Evolutionary conservation across 352 stramenopile genomes (phyloP).

Genomic region (Phytophthora nicotianae): DNA sequence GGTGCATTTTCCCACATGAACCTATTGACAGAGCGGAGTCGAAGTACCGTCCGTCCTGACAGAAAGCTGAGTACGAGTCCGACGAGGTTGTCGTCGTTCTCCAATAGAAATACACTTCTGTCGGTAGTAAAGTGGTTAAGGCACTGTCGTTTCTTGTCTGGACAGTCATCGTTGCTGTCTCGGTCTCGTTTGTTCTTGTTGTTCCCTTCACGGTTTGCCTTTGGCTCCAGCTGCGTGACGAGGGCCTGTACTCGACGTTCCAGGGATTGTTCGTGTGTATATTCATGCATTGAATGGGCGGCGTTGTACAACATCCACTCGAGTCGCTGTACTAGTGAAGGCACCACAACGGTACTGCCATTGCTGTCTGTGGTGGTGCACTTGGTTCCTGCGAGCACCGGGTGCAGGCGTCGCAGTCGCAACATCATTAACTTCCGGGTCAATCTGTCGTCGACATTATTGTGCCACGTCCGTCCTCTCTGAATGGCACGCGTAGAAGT

Average conservation of each 20-base stretch:
- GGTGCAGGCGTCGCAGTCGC: slow-evolving; percentile 31
- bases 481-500: slow-evolving; percentile 7
- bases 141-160: slow-evolving; percentile 20
- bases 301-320: slow-evolving; percentile 80
- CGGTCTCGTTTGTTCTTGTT: slow-evolving; percentile 18
- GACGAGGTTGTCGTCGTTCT: slow-evolving; percentile 54
- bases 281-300: slow-evolving; percentile 67
- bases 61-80: slow-evolving; percentile 55
- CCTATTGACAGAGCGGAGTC: slow-evolving; percentile 43
- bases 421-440: slow-evolving; percentile 48
- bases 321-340: slow-evolving; percentile 62
- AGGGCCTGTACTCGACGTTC: slow-evolving; percentile 73
- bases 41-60: slow-evolving; percentile 48
- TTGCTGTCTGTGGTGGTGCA: slow-evolving; percentile 9
- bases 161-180: background rate
- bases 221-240: slow-evolving; percentile 59
- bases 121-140: background rate
- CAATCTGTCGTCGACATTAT: slow-evolving; percentile 32
- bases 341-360: slow-evolving; percentile 12
- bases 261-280: slow-evolving; percentile 63
- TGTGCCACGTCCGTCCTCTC: slow-evolving; percentile 31
- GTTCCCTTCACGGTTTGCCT: slow-evolving; percentile 4
- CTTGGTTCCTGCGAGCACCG: slow-evolving; percentile 29
- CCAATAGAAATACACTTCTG: slow-evolving; percentile 37
- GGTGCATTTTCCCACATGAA: slow-evolving; percentile 48